Evolutionary conservation across 2,329 filamentous ascomycete genomes (phyloP), one percentile per base, ranked within the genome.

Genomic region (Taxawa tesnikishii): DNA sequence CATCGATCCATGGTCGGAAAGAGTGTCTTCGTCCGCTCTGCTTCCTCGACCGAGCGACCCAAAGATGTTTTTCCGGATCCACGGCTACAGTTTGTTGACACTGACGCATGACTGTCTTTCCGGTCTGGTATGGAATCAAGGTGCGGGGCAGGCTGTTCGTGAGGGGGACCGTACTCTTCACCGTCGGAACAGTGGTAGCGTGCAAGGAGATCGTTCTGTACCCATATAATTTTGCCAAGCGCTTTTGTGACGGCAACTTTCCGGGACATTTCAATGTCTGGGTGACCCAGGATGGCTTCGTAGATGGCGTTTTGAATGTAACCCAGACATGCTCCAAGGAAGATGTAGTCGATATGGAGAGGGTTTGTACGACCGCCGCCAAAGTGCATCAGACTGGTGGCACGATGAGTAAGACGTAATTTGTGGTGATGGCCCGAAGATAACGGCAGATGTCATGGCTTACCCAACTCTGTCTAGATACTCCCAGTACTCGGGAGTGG

Each of bases 151-250:
- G 29, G 18, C 29, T 36, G 15, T 21, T 35, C 18, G 2, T 7
- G 5, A n/a, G n/a, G n/a, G n/a, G n/a, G n/a, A n/a, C n/a, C n/a
- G 10, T 28, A 32, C 10, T 36, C 34, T n/a, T 17, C 9, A n/a
- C 34, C 34, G n/a, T 36, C 34, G 17, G 34, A 27, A 10, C 26
- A 28, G 26, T 84, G 81, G 77, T 80, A 87, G 52, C 79, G 81
- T n/a, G 81, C 79, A 53, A 88, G 82, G 17, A 88, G 65, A 53
- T 88, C 82, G 50, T 88, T 88, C 56, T 88, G 83, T 43, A 88
- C 85, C 81, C 82, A 88, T 42, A 88, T 77, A 15, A 88, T 75
- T 54, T 90, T 88, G 40, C 74, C 74, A 14, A 88, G 63, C 1
- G 83, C 82, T 50, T 79, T 81, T 28, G 85, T 68, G 4, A 88